Evolutionary conservation across 345 rosid genomes (phyloP).

Genomic region (Citrus australasica): DNA sequence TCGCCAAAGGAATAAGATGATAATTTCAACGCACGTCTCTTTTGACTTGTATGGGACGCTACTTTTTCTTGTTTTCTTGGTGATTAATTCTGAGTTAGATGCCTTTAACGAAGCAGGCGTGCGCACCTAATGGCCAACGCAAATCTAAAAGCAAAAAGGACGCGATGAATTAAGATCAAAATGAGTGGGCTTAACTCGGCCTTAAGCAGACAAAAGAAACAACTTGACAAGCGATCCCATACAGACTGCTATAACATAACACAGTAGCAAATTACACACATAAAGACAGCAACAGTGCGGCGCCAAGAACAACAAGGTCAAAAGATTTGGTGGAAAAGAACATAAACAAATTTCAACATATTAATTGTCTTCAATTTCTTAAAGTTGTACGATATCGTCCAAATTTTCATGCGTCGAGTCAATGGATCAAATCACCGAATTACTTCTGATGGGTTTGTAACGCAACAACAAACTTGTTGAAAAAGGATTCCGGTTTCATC

Average conservation of each 20-base stretch:
- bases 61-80: background rate
- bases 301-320: background rate
- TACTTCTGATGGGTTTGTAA: background rate
- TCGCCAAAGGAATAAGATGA: background rate
- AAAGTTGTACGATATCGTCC: background rate
- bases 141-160: background rate
- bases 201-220: slow-evolving; percentile 6
- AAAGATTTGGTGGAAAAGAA: background rate
- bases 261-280: background rate
- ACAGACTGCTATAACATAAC: background rate
- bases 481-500: background rate
- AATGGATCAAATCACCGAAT: slow-evolving; percentile 15
- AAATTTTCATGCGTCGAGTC: background rate
- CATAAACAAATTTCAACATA: background rate
- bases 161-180: background rate
- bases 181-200: slow-evolving; percentile 1
- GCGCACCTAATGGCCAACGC: background rate
- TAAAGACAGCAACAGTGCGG: background rate
- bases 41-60: slow-evolving; percentile 5
- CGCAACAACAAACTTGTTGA: background rate
- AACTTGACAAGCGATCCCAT: background rate
- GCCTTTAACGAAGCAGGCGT: background rate
- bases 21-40: slow-evolving; percentile 17
- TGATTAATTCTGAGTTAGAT: background rate
- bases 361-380: background rate